A percentile compares a stretch with the other conserved stretches of the same genome.
Conservation (phyloP, 2,329 filamentous ascomycete species). For the Hymenotorrendiella dingleyae region DNA sequence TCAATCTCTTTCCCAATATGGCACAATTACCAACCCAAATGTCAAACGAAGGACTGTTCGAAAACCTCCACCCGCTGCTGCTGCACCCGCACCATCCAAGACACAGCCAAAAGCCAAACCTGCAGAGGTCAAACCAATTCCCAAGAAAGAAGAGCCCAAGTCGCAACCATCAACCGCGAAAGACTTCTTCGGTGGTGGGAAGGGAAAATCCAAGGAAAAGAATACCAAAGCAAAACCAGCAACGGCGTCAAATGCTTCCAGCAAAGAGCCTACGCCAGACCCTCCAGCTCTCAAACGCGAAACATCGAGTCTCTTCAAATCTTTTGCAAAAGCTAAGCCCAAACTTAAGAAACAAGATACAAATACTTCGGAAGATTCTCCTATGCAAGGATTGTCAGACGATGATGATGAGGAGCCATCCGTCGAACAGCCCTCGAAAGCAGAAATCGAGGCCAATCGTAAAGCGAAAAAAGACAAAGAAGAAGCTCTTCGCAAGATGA, state of each 20-base stretch:
- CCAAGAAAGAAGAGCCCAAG: constrained; percentile 17
- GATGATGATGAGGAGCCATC: constrained; percentile 48
- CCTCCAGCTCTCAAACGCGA: constrained; percentile 47
- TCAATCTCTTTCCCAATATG: constrained; percentile 56
- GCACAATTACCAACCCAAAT: constrained; percentile 68
- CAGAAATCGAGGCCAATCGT: constrained; percentile 27
- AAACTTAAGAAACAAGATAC: constrained; percentile 43
- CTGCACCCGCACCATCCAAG: constrained; percentile 36
- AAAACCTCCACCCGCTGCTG: constrained; percentile 26
- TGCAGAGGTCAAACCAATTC: constrained; percentile 15
- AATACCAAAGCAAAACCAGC: constrained; percentile 17
- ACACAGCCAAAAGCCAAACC: constrained; percentile 29
- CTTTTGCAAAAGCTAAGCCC: constrained; percentile 66
- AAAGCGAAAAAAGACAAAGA: constrained; percentile 56
- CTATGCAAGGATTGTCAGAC: constrained; percentile 50
- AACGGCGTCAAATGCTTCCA: constrained; percentile 14
- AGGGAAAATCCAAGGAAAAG: constrained; percentile 13
- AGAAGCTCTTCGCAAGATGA: constrained; percentile 65
- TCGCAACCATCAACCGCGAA: constrained; percentile 28
- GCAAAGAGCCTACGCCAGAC: constrained; percentile 24
- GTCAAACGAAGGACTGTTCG: constrained; percentile 43
- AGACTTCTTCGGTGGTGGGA: constrained; percentile 34
- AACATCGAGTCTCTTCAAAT: constrained; percentile 64
- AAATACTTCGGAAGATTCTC: constrained; percentile 43
- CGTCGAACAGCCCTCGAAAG: constrained; percentile 36